A percentile compares a stretch with the other conserved stretches of the same genome.
These are phyloP conservation scores for Paracamarosporium sp. DNA, from an alignment of 2,329 filamentous ascomycete species.

Conservation along the genomic window DNA sequence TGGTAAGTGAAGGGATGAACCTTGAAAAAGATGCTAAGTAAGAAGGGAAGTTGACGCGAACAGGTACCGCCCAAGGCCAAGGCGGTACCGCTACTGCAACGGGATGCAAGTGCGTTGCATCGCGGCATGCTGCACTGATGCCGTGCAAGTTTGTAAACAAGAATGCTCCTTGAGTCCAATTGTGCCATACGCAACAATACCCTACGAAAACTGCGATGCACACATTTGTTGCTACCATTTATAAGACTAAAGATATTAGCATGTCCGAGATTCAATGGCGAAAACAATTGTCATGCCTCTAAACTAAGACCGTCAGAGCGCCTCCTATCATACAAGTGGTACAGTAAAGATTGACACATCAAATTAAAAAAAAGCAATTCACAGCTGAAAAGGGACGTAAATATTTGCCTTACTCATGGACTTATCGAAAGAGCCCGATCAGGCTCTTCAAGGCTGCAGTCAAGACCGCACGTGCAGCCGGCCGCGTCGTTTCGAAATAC, in stretches of 20 bases:
- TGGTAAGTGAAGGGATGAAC: constrained; percentile 4
- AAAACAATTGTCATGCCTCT: too few relatives aligned
- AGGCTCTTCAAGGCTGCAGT: neutral
- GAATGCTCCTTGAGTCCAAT: neutral
- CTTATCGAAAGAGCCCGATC: neutral
- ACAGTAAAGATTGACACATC: too few relatives aligned
- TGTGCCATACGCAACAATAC: neutral
- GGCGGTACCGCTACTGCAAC: neutral
- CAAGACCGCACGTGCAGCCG: neutral
- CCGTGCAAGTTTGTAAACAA: neutral
- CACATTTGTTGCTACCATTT: too few relatives aligned
- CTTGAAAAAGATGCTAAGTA: neutral
- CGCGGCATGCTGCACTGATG: neutral
- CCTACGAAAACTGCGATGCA: neutral
- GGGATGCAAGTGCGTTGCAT: neutral
- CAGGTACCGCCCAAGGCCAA: neutral
- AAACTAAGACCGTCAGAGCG: too few relatives aligned
- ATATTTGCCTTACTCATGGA: neutral
- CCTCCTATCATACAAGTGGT: too few relatives aligned
- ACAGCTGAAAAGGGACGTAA: neutral
- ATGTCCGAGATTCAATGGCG: too few relatives aligned
- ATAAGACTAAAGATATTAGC: too few relatives aligned
- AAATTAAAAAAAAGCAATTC: neutral
- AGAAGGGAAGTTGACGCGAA: neutral
- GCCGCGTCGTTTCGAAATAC: neutral